A percentile compares a stretch with the other conserved stretches of the same genome.
phyloP scores from a whole-genome alignment of 352 stramenopile species.

The Phytophthora pistaciae region DNA sequence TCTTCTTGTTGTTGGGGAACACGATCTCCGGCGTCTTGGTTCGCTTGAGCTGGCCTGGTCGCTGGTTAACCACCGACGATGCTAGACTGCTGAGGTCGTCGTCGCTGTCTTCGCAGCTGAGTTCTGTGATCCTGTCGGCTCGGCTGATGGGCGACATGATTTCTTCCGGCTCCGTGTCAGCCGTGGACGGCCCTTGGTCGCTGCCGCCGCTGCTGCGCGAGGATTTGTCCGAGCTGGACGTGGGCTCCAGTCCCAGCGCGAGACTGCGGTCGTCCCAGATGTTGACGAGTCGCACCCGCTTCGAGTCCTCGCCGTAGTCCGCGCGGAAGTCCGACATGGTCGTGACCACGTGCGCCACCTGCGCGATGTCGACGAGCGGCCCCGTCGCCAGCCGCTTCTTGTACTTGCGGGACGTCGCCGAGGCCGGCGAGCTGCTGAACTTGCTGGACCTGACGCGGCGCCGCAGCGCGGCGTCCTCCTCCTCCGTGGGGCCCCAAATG shows the following conservation, averaged over 20 bases:
- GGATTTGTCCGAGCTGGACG: neutral
- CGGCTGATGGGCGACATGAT: constrained; percentile 62
- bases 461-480: constrained; percentile 36
- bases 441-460: constrained; percentile 32
- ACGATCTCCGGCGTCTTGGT: constrained; percentile 42
- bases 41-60: constrained; percentile 39
- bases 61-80: constrained; percentile 14
- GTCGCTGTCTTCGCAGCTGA: constrained; percentile 54
- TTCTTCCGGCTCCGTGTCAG: constrained; percentile 44
- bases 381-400: constrained; percentile 50
- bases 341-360: constrained; percentile 79
- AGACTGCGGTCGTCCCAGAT: constrained; percentile 63
- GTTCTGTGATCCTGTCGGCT: constrained; percentile 50
- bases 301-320: constrained; percentile 59
- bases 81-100: constrained; percentile 38
- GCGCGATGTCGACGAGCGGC: constrained; percentile 69
- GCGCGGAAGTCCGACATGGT: constrained; percentile 73
- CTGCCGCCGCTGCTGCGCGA: constrained; percentile 13
- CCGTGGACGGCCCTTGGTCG: constrained; percentile 36
- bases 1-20: constrained; percentile 32
- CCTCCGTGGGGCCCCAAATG: constrained; percentile 53
- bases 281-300: constrained; percentile 43
- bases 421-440: constrained; percentile 22
- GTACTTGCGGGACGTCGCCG: constrained; percentile 27
- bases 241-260: constrained; percentile 28